These are phyloP conservation scores for Cercospora sp. DNA, from an alignment of 2,329 filamentous ascomycete genomes.

Conservation along the genomic window DNA sequence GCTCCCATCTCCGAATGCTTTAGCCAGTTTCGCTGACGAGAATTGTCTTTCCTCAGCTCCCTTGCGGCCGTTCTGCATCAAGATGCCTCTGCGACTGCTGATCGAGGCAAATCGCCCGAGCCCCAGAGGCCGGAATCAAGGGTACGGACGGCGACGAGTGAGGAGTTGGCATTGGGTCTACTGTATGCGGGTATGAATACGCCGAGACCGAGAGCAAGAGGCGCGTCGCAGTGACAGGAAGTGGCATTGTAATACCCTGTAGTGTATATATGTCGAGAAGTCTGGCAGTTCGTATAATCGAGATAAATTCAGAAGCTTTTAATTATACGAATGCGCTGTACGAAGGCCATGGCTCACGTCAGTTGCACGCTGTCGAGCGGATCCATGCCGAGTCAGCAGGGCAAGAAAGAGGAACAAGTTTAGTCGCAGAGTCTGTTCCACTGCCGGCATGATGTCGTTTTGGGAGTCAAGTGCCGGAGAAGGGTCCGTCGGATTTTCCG, in stretches of 20 bases:
- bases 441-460: background rate
- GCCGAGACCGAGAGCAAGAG: background rate
- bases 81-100: background rate
- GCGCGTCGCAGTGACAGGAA: background rate
- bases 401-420: background rate
- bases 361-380: background rate
- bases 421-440: conserved; percentile 1
- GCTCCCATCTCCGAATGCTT: background rate
- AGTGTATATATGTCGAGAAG: background rate
- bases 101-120: background rate
- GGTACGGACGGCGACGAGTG: conserved; percentile 5
- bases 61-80: background rate
- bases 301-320: background rate
- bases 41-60: background rate
- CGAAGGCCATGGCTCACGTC: background rate
- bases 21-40: background rate
- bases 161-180: background rate
- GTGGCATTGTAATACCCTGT: background rate
- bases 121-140: background rate
- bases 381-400: background rate
- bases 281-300: background rate
- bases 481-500: background rate
- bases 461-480: background rate
- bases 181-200: conserved; percentile 1
- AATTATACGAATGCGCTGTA: background rate